A percentile compares a stretch with the other conserved stretches of the same genome.
phyloP scores from a whole-genome alignment of 129 eudicot genomes.

The Cynara cardunculus region DNA sequence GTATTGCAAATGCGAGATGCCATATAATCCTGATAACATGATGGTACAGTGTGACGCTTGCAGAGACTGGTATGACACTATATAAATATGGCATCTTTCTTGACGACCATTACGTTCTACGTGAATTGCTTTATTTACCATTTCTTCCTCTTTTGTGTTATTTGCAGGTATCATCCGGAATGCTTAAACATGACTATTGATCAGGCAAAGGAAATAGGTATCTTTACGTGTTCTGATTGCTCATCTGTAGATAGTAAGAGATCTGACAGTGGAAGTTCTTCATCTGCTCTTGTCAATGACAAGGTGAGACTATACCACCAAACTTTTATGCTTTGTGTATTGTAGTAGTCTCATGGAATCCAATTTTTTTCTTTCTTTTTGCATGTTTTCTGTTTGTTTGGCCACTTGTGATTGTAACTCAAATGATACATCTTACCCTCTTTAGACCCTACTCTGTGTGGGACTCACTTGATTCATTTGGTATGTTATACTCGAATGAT shows the following conservation, averaged over 20 bases:
- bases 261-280: slow-evolving; percentile 21
- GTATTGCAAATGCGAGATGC: slow-evolving; percentile 76
- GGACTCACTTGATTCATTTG: background rate
- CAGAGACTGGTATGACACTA: slow-evolving; percentile 54
- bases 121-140: background rate
- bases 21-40: slow-evolving; percentile 64
- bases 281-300: slow-evolving; percentile 36
- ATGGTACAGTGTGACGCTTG: slow-evolving; percentile 67
- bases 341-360: background rate
- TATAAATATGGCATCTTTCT: background rate
- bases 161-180: slow-evolving; percentile 72
- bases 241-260: slow-evolving; percentile 31
- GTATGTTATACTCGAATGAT: background rate
- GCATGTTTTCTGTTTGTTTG: background rate
- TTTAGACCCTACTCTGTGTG: background rate
- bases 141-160: background rate
- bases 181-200: slow-evolving; percentile 61
- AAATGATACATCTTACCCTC: background rate
- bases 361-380: background rate
- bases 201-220: slow-evolving; percentile 56
- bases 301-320: slow-evolving; percentile 31
- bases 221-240: slow-evolving; percentile 57
- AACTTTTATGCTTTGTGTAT: background rate
- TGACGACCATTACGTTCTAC: background rate
- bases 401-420: background rate